These are phyloP conservation scores for Erodium maritimum DNA, from an alignment of 345 rosid genomes.

Conservation along the genomic window DNA sequence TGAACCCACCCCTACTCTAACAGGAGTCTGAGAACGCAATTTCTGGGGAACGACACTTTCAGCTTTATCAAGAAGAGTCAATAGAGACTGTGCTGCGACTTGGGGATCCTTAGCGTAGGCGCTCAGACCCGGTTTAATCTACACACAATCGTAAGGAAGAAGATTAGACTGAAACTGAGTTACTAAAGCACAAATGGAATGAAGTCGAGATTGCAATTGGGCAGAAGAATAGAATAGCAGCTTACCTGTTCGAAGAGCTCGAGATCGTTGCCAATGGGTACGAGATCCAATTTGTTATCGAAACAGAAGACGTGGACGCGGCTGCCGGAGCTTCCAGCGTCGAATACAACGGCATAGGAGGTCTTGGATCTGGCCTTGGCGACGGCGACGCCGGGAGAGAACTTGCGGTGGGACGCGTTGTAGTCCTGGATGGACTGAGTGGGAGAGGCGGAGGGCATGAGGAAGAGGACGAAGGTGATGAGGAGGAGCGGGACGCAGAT, in stretches of 20 bases:
- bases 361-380: constrained; percentile 15
- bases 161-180: not conserved
- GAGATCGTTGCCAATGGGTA: constrained; percentile 72
- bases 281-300: constrained; percentile 78
- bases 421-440: constrained; percentile 33
- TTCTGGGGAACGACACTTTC: constrained; percentile 71
- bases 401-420: constrained; percentile 32
- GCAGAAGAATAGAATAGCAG: too few relatives aligned
- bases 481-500: constrained; percentile 55
- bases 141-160: constrained; percentile 14
- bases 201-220: not conserved
- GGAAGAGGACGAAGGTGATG: constrained; percentile 42
- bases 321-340: constrained; percentile 96
- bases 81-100: constrained; percentile 59
- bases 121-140: constrained; percentile 91
- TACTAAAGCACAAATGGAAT: not conserved
- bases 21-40: constrained; percentile 65
- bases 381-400: constrained; percentile 25
- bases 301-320: constrained; percentile 92
- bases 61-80: constrained; percentile 70
- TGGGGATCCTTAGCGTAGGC: constrained; percentile 63
- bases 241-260: constrained; percentile 45
- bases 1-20: constrained; percentile 81
- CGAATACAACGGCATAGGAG: constrained; percentile 64
- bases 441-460: constrained; percentile 45